Evolutionary conservation across 2,329 filamentous ascomycete genomes (phyloP).

Genomic region (Colletotrichum sp.): DNA sequence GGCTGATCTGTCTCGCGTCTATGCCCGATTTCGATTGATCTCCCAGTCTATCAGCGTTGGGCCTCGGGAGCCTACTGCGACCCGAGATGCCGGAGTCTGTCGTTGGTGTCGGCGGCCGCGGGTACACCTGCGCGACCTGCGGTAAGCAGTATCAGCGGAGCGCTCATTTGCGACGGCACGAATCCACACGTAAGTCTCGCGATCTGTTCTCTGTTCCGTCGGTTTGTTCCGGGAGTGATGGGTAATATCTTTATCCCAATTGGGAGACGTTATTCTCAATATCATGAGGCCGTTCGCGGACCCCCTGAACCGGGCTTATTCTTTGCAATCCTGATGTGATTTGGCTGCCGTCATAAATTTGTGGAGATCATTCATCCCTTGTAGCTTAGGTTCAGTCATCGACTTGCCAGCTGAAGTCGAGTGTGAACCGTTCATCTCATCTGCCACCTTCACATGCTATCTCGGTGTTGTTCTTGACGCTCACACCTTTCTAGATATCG

Average conservation of each 20-base stretch:
- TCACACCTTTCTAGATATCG: constrained; percentile 4
- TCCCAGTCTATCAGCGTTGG: not conserved
- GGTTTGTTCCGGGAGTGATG: not conserved
- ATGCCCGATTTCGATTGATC: not conserved
- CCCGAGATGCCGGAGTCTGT: not conserved
- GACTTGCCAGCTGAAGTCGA: not conserved
- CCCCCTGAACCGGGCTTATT: not conserved
- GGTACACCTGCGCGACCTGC: constrained; percentile 23
- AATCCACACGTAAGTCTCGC: constrained; percentile 26
- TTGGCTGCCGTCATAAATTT: not conserved
- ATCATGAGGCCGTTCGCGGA: not conserved
- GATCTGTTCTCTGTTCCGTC: not conserved
- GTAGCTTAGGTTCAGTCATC: not conserved
- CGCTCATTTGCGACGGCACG: constrained; percentile 29
- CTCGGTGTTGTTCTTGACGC: not conserved
- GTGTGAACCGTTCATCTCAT: not conserved
- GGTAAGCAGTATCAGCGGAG: constrained; percentile 29
- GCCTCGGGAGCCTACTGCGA: not conserved
- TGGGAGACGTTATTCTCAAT: not conserved
- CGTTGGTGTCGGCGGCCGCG: not conserved
- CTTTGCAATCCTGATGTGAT: not conserved
- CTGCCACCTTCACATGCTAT: not conserved
- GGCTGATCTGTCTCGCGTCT: not conserved
- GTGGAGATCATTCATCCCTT: not conserved
- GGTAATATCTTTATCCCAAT: not conserved